Conservation (phyloP, 2,329 filamentous ascomycete species). For the Clonostachys chloroleuca region DNA sequence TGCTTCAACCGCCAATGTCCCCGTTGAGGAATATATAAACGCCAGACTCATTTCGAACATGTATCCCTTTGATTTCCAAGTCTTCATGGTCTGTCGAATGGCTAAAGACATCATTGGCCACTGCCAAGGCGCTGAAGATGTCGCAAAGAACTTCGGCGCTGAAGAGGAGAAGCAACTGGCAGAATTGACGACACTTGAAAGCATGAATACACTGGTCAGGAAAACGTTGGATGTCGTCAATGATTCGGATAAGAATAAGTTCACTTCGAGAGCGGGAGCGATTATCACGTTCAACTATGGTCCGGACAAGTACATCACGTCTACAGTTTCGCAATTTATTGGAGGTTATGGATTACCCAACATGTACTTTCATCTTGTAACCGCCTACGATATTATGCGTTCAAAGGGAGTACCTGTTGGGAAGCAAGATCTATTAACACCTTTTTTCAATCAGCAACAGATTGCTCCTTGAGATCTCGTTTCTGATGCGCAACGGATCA, state of each 20-base stretch:
- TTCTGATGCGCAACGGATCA: too few relatives aligned
- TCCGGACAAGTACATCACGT: too few relatives aligned
- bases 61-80: constrained; percentile 35
- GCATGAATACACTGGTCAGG: not conserved
- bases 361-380: constrained; percentile 59
- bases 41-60: constrained; percentile 33
- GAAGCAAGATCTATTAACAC: constrained; percentile 49
- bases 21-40: constrained; percentile 4
- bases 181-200: constrained; percentile 6
- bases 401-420: constrained; percentile 57
- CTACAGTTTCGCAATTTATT: too few relatives aligned
- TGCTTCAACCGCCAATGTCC: constrained; percentile 20
- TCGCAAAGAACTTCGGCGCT: too few relatives aligned
- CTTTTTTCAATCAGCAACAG: constrained; percentile 15
- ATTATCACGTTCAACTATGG: too few relatives aligned
- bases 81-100: constrained; percentile 21
- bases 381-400: constrained; percentile 56
- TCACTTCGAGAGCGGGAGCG: too few relatives aligned
- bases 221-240: too few relatives aligned
- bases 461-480: too few relatives aligned
- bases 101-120: constrained; percentile 24
- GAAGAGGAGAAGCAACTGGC: too few relatives aligned
- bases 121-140: constrained; percentile 13
- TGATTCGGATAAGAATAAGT: too few relatives aligned
- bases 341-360: constrained; percentile 48